phyloP scores from a whole-genome alignment of 192 early-diverging fungal genomes.

The Fimicolochytrium jonesii region DNA sequence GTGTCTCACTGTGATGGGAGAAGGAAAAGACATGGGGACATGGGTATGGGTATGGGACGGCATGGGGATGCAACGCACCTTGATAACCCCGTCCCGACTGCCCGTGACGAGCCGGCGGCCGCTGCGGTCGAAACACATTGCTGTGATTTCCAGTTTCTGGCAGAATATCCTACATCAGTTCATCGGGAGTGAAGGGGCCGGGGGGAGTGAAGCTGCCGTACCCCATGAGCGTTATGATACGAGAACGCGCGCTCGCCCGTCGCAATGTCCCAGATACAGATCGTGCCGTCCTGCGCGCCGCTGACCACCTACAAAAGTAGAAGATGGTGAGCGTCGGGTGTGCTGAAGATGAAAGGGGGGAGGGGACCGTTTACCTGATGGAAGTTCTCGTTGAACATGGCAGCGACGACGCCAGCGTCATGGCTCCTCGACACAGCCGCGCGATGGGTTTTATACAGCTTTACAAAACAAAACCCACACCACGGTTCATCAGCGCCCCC shows the following conservation, averaged over 20 bases:
- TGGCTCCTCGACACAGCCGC: constrained; percentile 43
- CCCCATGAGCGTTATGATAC: constrained; percentile 58
- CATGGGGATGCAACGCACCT: constrained; percentile 21
- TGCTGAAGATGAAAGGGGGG: neutral
- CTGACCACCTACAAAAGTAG: constrained; percentile 53
- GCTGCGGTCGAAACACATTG: constrained; percentile 57
- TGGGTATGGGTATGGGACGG: too few relatives aligned
- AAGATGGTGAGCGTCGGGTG: too few relatives aligned
- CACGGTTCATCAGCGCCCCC: too few relatives aligned
- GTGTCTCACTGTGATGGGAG: constrained; percentile 1
- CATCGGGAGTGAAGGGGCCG: neutral
- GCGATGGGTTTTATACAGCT: constrained; percentile 45
- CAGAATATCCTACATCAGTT: neutral
- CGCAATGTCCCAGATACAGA: constrained; percentile 54
- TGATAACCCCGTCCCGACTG: constrained; percentile 52
- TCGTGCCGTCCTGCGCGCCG: constrained; percentile 45
- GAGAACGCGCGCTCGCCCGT: constrained; percentile 56
- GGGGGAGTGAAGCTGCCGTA: constrained; percentile 5
- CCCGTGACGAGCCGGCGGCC: constrained; percentile 56
- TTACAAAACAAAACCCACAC: too few relatives aligned
- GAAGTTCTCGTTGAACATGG: constrained; percentile 60
- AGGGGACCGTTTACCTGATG: constrained; percentile 53
- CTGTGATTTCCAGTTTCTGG: constrained; percentile 56
- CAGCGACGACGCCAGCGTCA: constrained; percentile 47
- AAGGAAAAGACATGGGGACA: neutral